Conservation (phyloP, 2,329 filamentous ascomycete species). For the Cordyceps tenuipes region DNA sequence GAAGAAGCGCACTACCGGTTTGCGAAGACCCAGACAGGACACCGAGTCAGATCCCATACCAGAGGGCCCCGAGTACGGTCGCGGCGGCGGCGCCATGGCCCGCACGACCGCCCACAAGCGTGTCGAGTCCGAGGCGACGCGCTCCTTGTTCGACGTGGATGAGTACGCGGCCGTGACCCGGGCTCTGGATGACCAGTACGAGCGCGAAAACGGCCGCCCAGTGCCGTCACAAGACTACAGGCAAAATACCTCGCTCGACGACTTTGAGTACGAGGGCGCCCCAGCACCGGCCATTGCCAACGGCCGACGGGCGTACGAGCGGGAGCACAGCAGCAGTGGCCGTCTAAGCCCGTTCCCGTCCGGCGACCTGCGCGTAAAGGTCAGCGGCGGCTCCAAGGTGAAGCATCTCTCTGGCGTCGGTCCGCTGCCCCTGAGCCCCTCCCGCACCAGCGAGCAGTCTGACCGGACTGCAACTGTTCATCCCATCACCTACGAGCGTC, state of each 20-base stretch:
- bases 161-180: slow-evolving; percentile 13
- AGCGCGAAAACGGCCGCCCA: slow-evolving; percentile 13
- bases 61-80: slow-evolving; percentile 29
- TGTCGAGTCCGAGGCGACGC: slow-evolving; percentile 10
- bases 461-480: slow-evolving; percentile 21
- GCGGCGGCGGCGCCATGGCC: background rate
- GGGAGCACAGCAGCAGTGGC: slow-evolving; percentile 37
- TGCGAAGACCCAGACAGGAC: slow-evolving; percentile 41
- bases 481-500: slow-evolving; percentile 58
- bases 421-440: slow-evolving; percentile 35
- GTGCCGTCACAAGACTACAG: slow-evolving; percentile 17
- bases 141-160: slow-evolving; percentile 13
- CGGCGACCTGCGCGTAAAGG: slow-evolving; percentile 35
- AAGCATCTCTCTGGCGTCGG: slow-evolving; percentile 44
- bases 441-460: slow-evolving; percentile 23
- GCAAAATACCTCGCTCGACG: slow-evolving; percentile 3
- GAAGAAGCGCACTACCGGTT: slow-evolving; percentile 45
- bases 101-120: slow-evolving; percentile 7
- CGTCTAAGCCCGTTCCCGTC: slow-evolving; percentile 39
- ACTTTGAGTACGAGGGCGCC: slow-evolving; percentile 50
- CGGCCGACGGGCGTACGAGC: slow-evolving; percentile 42
- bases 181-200: slow-evolving; percentile 25
- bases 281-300: slow-evolving; percentile 63
- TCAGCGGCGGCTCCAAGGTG: slow-evolving; percentile 48
- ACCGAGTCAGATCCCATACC: slow-evolving; percentile 36